Conservation (phyloP, 176 grass and related monocot genomes). For the Hsuehochloa calcarea region DNA sequence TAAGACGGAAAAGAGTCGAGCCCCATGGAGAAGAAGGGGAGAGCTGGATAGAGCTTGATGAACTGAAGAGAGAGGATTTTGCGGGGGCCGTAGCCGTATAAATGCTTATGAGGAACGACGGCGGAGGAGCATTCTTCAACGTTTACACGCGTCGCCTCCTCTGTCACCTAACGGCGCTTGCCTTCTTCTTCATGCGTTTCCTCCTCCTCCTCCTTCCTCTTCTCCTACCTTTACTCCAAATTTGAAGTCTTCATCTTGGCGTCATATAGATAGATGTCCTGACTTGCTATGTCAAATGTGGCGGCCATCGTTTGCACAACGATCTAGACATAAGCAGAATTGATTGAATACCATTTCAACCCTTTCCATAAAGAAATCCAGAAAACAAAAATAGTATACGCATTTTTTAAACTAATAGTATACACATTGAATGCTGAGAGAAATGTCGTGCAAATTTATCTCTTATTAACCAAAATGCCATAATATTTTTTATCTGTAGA, state of each 20-base stretch:
- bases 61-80: neutral
- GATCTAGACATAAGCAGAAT: neutral
- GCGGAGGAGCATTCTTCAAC: slow-evolving; percentile 30
- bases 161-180: neutral
- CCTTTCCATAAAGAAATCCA: neutral
- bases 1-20: slow-evolving; percentile 37
- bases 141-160: slow-evolving; percentile 33
- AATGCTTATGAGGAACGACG: neutral
- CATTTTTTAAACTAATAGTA: no score
- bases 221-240: no score
- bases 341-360: neutral
- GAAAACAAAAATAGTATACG: neutral
- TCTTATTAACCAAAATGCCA: neutral
- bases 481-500: neutral
- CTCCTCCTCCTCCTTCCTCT: neutral
- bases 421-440: neutral
- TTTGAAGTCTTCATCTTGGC: neutral
- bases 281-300: neutral
- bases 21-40: slow-evolving; percentile 34
- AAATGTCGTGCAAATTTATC: neutral
- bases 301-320: neutral
- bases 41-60: neutral
- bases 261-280: neutral
- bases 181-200: neutral
- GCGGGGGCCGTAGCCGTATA: neutral